A percentile compares a stretch with the other conserved stretches of the same genome.
Evolutionary conservation across 176 grass and related monocot species (phyloP).

Genomic region (Hordeum vulgare): DNA sequence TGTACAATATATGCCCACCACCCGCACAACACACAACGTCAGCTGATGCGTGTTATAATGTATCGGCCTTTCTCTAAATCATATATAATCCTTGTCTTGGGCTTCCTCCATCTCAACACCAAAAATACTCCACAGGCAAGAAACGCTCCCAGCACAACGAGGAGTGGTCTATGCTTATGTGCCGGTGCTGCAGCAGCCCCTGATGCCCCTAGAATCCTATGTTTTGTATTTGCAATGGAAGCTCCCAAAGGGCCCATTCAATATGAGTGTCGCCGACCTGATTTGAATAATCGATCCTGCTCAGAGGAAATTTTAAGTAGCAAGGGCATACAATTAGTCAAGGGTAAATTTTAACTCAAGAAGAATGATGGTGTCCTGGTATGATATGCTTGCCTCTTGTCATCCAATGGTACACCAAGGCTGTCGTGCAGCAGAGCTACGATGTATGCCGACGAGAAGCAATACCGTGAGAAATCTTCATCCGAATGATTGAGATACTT

Average conservation of each 20-base stretch:
- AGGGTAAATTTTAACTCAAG: conserved; percentile 13
- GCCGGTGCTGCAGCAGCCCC: not conserved
- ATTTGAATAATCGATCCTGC: conserved; percentile 85
- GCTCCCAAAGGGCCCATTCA: conserved; percentile 87
- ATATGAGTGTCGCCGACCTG: conserved; percentile 46
- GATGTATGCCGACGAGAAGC: conserved; percentile 94
- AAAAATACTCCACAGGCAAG: conserved; percentile 35
- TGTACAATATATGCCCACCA: conserved; percentile 1
- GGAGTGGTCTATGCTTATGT: conserved; percentile 18
- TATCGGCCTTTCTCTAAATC: conserved; percentile 94
- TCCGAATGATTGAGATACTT: conserved; percentile 48
- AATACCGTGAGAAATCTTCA: conserved; percentile 74
- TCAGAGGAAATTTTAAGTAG: not conserved
- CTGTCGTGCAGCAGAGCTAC: conserved; percentile 72
- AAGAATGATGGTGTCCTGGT: not conserved
- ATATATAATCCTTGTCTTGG: conserved; percentile 78
- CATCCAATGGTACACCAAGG: conserved; percentile 62
- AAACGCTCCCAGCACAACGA: conserved; percentile 31
- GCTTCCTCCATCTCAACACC: conserved; percentile 60
- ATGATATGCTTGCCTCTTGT: conserved; percentile 54
- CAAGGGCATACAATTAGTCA: not conserved
- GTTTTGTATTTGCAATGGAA: conserved; percentile 43
- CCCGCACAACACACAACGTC: conserved; percentile 28
- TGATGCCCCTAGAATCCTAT: not conserved
- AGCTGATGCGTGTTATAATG: conserved; percentile 63